phyloP scores from a whole-genome alignment of 768 basidiomycete genomes.

The Leccinum broughii region DNA sequence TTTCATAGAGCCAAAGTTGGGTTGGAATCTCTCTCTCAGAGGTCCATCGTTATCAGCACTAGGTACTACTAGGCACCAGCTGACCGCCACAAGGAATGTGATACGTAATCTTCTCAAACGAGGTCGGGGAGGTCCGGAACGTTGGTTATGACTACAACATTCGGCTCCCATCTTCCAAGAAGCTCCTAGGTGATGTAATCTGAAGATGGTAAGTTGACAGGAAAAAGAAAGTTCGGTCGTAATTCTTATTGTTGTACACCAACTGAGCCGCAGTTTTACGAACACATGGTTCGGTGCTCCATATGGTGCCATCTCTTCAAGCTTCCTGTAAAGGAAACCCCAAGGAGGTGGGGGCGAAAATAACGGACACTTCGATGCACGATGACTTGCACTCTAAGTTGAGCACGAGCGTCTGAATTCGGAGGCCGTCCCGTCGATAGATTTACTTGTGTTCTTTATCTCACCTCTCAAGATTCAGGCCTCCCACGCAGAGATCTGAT shows the following conservation, averaged over 20 bases:
- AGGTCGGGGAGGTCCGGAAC: not conserved
- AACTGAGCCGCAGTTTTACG: not conserved
- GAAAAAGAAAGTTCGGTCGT: slow-evolving; percentile 2
- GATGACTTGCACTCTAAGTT: not conserved
- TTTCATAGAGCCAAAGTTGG: not conserved
- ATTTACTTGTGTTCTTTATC: slow-evolving; percentile 3
- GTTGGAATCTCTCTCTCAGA: not conserved
- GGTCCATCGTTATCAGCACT: not conserved
- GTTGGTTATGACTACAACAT: not conserved
- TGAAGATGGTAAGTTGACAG: not conserved
- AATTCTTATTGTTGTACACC: slow-evolving; percentile 6
- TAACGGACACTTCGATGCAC: slow-evolving; percentile 16
- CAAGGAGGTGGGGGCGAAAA: slow-evolving; percentile 23
- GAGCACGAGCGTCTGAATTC: not conserved
- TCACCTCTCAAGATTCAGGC: not conserved
- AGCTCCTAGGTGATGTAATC: slow-evolving; percentile 1
- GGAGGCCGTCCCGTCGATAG: slow-evolving; percentile 2
- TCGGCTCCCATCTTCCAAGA: slow-evolving; percentile 8
- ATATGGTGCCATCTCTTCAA: not conserved
- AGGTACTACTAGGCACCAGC: not conserved
- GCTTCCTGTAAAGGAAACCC: slow-evolving; percentile 13
- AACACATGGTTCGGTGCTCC: slow-evolving; percentile 2
- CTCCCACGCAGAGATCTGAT: not conserved
- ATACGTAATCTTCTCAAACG: slow-evolving; percentile 1
- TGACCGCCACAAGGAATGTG: slow-evolving; percentile 14